Evolutionary conservation across 345 rosid genomes (phyloP).

Genomic region (Pelargonium nanum): DNA sequence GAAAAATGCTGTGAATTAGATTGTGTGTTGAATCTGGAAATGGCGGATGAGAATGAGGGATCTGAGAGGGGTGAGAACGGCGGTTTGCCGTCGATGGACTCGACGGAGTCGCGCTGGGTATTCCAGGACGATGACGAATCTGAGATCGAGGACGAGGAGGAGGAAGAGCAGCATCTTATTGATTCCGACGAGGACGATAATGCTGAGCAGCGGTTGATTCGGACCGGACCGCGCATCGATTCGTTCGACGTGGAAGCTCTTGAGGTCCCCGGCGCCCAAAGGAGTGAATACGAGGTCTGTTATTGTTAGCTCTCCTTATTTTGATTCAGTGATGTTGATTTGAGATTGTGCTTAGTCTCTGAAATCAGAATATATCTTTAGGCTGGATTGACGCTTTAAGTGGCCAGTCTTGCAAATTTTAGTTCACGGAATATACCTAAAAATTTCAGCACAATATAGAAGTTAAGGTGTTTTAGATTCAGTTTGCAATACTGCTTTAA

Average conservation of each 20-base stretch:
- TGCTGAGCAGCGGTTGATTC: slow-evolving; percentile 67
- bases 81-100: slow-evolving; percentile 57
- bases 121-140: slow-evolving; percentile 80
- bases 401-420: background rate
- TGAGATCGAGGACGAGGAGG: slow-evolving; percentile 42
- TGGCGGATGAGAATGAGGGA: slow-evolving; percentile 55
- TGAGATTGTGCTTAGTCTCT: background rate
- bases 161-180: slow-evolving; percentile 9
- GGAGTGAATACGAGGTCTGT: slow-evolving; percentile 66
- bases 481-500: background rate
- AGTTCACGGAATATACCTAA: background rate
- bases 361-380: background rate
- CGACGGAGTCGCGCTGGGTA: slow-evolving; percentile 89
- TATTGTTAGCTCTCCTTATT: background rate
- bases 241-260: slow-evolving; percentile 96
- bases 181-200: slow-evolving; percentile 80
- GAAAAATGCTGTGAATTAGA: background rate
- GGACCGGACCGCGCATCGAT: slow-evolving; percentile 79
- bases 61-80: slow-evolving; percentile 45
- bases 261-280: slow-evolving; percentile 74
- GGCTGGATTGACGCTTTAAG: background rate
- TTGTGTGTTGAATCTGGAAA: slow-evolving; percentile 1
- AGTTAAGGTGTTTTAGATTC: background rate
- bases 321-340: background rate
- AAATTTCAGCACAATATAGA: background rate